Percentiles rank a stretch among this genome's conserved stretches.
phyloP scores from a whole-genome alignment of 257 asterid genomes.

The Coffea canephora region DNA sequence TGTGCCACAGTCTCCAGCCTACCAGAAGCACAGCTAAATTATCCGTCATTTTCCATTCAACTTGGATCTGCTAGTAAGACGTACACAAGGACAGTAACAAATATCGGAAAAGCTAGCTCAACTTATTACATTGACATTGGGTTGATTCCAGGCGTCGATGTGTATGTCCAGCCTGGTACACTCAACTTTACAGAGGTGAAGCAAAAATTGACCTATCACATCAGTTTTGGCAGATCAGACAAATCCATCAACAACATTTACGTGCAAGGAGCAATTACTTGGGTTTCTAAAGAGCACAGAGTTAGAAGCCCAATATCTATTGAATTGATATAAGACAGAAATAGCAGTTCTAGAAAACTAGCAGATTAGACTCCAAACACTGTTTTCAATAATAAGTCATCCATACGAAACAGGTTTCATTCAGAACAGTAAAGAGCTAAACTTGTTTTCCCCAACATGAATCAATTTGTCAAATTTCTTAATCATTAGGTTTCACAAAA shows the following conservation, averaged over 20 bases:
- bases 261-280: slow-evolving; percentile 20
- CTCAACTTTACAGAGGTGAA: slow-evolving; percentile 19
- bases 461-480: background rate
- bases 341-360: background rate
- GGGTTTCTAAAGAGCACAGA: slow-evolving; percentile 14
- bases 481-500: background rate
- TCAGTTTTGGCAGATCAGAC: slow-evolving; percentile 19
- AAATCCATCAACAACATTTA: background rate
- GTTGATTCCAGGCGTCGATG: slow-evolving; percentile 10
- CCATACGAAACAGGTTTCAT: background rate
- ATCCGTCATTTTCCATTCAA: slow-evolving; percentile 35
- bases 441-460: background rate
- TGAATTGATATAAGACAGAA: slow-evolving; percentile 4
- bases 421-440: background rate
- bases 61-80: slow-evolving; percentile 13
- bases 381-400: slow-evolving; percentile 4
- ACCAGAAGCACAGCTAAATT: slow-evolving; percentile 33
- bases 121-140: background rate
- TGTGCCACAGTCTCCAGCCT: slow-evolving; percentile 23
- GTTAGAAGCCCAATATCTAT: slow-evolving; percentile 30
- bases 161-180: slow-evolving; percentile 12
- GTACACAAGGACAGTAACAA: slow-evolving; percentile 31
- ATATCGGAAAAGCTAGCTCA: slow-evolving; percentile 28
- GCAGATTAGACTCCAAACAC: background rate
- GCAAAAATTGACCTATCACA: slow-evolving; percentile 17